Evolutionary conservation across 164 flowering plant genomes (phyloP), one percentile per base, ranked within the genome.

Genomic region (Annona squamosa): DNA sequence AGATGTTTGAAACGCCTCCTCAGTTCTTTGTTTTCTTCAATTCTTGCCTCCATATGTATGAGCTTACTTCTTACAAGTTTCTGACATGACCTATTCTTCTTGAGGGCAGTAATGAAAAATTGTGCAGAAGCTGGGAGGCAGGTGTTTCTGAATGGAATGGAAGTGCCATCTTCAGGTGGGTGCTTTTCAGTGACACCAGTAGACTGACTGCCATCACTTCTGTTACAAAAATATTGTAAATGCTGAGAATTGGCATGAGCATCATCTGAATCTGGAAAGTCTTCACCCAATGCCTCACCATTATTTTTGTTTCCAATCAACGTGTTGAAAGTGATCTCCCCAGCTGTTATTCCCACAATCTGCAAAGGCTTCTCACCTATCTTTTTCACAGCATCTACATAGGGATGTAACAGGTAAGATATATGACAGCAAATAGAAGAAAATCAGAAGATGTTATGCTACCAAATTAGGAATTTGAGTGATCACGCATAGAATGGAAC

Each of bases 1-100:
- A 95, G 81, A 72, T 85, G 77, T 83, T 88, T 88, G 59, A 88
- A 79, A 52, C 87, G 87, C 37, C 86, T 80, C 79, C 57, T 87
- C 72, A 93, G 73, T 74, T 81, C 83, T 78, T 81, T 89, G 82
- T 87, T 86, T 77, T 85, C 89, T 82, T 86, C 97, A 64, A 91
- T 85, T 81, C 84, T 92, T 72, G 92, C 86, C 84, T 91, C 95
- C 73, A 92, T 72, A 47, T 88, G 85, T 57, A 84, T 75, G 84
- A 96, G 75, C 85, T 90, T 89, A 76, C 77, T 82, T 71, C 92
- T 81, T 19, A 93, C 46, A 76, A 88, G 77, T 77, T 85, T 91
- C 82, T 93, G 97, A 75, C 87, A 87, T 2, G 86, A 79, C 75
- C 97, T 86, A 77, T 96, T 96, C 83, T 87, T 96, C 87, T 85